Evolutionary conservation across 257 asterid genomes (phyloP).

Genomic region (Solanum dulcamara): DNA sequence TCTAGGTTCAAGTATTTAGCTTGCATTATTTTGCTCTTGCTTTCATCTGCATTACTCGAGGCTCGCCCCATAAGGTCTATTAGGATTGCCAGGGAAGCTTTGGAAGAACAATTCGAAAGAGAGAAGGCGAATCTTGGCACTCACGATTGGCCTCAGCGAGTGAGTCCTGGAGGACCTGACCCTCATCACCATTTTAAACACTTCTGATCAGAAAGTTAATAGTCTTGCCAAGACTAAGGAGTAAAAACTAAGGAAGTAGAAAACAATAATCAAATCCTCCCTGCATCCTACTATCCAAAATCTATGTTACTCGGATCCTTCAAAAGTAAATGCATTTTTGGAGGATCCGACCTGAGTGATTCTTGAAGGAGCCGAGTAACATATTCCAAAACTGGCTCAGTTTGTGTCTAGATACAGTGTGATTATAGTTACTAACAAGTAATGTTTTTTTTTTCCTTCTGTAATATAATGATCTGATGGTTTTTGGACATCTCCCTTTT

Average conservation of each 20-base stretch:
- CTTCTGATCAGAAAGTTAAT: not conserved
- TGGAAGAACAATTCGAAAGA: conserved; percentile 25
- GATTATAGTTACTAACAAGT: not conserved
- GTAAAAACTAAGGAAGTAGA: not conserved
- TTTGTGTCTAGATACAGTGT: not conserved
- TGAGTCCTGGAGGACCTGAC: conserved; percentile 67
- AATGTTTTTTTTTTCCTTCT: not conserved
- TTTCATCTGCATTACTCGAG: conserved; percentile 16
- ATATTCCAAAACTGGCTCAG: not conserved
- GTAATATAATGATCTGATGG: not conserved
- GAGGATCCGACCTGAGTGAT: not conserved
- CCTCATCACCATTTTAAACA: conserved; percentile 51
- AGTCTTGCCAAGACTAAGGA: not conserved
- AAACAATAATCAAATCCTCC: not conserved
- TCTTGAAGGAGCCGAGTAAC: not conserved
- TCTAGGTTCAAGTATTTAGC: conserved; percentile 21
- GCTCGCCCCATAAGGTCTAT: conserved; percentile 42
- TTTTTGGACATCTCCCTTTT: not conserved
- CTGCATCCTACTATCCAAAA: not conserved
- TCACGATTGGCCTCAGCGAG: conserved; percentile 32
- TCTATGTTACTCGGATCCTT: not conserved
- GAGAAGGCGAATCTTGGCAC: conserved; percentile 1
- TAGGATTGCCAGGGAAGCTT: conserved; percentile 31
- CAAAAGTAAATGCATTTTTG: not conserved
- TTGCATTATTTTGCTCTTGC: conserved; percentile 25